A percentile compares a stretch with the other conserved stretches of the same genome.
These are phyloP conservation scores for Brasilioporus rufonigricans DNA, from an alignment of 768 basidiomycete genomes.

Conservation along the genomic window DNA sequence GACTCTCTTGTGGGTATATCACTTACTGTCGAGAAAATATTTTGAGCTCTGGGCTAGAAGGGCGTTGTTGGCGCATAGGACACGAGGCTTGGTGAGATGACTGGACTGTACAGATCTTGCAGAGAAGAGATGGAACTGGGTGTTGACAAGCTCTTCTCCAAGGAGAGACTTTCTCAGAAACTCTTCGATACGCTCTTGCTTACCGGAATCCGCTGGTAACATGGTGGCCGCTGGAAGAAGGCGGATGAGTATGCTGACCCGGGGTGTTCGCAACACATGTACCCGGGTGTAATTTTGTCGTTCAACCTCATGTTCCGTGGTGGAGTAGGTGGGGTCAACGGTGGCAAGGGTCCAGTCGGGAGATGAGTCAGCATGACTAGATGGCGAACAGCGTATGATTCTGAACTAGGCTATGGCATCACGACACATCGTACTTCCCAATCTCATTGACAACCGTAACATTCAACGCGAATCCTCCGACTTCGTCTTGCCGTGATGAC, in stretches of 20 bases:
- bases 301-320: not conserved
- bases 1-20: not conserved
- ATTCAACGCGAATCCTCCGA: too few species aligned
- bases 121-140: constrained; percentile 32
- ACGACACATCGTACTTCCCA: too few species aligned
- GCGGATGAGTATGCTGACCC: too few species aligned
- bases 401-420: too few species aligned
- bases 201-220: not conserved
- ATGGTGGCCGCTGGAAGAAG: not conserved
- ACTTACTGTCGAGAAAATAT: constrained; percentile 30
- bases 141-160: constrained; percentile 13
- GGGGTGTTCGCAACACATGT: too few species aligned
- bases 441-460: too few species aligned
- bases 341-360: too few species aligned
- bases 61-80: constrained; percentile 28
- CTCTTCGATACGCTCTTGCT: constrained; percentile 17
- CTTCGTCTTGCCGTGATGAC: too few species aligned
- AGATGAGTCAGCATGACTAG: too few species aligned
- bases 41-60: constrained; percentile 27
- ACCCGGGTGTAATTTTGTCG: too few species aligned
- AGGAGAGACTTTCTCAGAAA: constrained; percentile 26
- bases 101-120: constrained; percentile 13
- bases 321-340: too few species aligned
- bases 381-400: too few species aligned
- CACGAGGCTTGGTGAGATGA: constrained; percentile 16